phyloP scores from a whole-genome alignment of 495 filamentous ascomycete species.

The Penicillium subrubescens region DNA sequence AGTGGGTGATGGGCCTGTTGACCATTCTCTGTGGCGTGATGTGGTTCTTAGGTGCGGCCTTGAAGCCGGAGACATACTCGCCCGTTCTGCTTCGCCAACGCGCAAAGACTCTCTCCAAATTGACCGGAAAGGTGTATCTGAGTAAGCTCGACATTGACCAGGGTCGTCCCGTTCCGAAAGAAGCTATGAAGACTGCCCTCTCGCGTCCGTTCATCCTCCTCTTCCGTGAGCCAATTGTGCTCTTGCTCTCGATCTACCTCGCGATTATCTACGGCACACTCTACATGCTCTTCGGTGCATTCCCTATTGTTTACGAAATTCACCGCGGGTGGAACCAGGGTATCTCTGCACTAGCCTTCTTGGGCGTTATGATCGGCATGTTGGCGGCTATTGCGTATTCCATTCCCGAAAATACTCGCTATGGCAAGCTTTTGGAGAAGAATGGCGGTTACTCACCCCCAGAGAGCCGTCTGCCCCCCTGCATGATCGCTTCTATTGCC shows the following conservation, averaged over 20 bases:
- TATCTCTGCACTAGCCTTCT: slow-evolving; percentile 67
- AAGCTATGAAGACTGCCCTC: slow-evolving; percentile 37
- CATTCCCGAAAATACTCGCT: slow-evolving; percentile 45
- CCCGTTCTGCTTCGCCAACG: slow-evolving; percentile 54
- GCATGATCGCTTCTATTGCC: slow-evolving; percentile 35
- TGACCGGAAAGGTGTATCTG: slow-evolving; percentile 53
- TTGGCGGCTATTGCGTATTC: slow-evolving; percentile 52
- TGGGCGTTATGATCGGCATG: slow-evolving; percentile 79
- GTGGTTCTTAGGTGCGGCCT: slow-evolving; percentile 48
- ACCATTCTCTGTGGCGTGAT: slow-evolving; percentile 46
- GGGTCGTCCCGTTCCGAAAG: slow-evolving; percentile 27
- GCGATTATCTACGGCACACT: slow-evolving; percentile 70
- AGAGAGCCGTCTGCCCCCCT: slow-evolving; percentile 40
- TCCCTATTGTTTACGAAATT: slow-evolving; percentile 71
- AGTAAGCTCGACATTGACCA: slow-evolving; percentile 40
- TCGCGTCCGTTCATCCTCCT: slow-evolving; percentile 42
- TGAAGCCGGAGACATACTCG: slow-evolving; percentile 58
- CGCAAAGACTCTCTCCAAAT: slow-evolving; percentile 47
- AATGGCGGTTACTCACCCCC: slow-evolving; percentile 37
- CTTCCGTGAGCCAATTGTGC: slow-evolving; percentile 54
- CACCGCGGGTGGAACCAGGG: slow-evolving; percentile 72
- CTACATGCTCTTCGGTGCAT: slow-evolving; percentile 77
- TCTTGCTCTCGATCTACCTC: slow-evolving; percentile 65
- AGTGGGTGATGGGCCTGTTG: slow-evolving; percentile 61
- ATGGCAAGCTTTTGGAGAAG: slow-evolving; percentile 30